Base-by-base conservation (phyloP, 2,329 filamentous ascomycete genomes). In the Byssochlamys sp. region DNA sequence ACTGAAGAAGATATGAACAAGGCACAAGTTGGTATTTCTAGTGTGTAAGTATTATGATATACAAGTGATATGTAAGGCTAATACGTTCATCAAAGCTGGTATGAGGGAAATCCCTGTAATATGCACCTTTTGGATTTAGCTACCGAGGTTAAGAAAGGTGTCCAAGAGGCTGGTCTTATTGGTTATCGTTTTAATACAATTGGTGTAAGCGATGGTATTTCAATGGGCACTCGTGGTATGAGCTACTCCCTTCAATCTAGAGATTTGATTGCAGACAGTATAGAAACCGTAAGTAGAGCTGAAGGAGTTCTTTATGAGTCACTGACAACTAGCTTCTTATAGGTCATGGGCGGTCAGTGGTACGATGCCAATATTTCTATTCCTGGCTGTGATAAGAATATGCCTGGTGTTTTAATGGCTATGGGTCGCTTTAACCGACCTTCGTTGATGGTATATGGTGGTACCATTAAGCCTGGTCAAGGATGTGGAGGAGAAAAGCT, bases 171-270 rank as follows among this genome's bases (percentile, higher is more conserved):
- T 29, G 89, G 90, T 25, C 81, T 99, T 60, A 82, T 95, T 60
- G 90, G 90, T 62, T 95, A 95, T 81, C 91, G 96, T 74, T 99
- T 99, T 84, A 99, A 99, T 81, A 99, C 94, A 60, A 90, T 99
- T 69, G 94, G 94, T 69, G 95, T 99, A 64, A 96, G 90, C 62
- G 94, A 99, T 73, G 94, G 85, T 59, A 99, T 99, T 67, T 96
- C 90, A 66, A 99, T 99, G 94, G 94, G 94, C 55, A 99, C 94
- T 53, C 89, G 87, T 39, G 94, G 94, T 66, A 99, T 99, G 94
- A 84, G 92, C 62, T 97, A 91, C 78, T 94, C 89, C 57, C 81
- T 96, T 55, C 94, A 97, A 79, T 95, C 90, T 65, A 84, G 94
- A 73, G 94, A 99, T 75, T 84, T 99, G 69, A 99, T 99, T 67